Percentiles rank a stretch among this genome's conserved stretches.
These are phyloP conservation scores for Neonectria faginata DNA, from an alignment of 2,329 filamentous ascomycete genomes.

Conservation along the genomic window DNA sequence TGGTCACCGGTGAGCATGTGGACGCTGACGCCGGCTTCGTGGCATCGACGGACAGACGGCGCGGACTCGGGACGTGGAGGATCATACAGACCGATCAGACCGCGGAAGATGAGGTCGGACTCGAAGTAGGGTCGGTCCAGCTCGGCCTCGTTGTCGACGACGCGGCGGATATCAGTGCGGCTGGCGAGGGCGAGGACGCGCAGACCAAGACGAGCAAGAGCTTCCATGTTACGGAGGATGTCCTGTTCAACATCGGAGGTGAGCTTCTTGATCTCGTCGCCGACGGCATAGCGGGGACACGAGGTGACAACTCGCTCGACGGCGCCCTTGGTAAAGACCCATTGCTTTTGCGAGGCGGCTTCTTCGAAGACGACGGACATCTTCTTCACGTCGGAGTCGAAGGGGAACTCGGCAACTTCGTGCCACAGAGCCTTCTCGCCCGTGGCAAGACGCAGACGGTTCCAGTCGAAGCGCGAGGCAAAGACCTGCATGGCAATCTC, in stretches of 20 bases:
- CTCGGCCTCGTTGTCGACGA: constrained; percentile 53
- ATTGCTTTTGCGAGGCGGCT: constrained; percentile 53
- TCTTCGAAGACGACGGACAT: constrained; percentile 78
- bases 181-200: constrained; percentile 76
- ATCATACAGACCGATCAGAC: constrained; percentile 79
- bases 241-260: constrained; percentile 65
- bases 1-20: constrained; percentile 80
- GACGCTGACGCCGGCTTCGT: constrained; percentile 71
- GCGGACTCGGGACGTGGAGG: constrained; percentile 76
- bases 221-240: constrained; percentile 76
- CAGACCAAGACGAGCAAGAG: constrained; percentile 73
- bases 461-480: constrained; percentile 75
- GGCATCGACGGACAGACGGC: constrained; percentile 67
- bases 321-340: constrained; percentile 73
- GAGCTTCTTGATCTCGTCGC: constrained; percentile 58
- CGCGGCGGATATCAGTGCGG: constrained; percentile 54
- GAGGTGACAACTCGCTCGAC: constrained; percentile 76
- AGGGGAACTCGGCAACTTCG: constrained; percentile 76
- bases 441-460: constrained; percentile 63
- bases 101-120: constrained; percentile 71
- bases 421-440: constrained; percentile 65
- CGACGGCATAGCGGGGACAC: constrained; percentile 65
- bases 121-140: constrained; percentile 69
- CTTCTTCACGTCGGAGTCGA: constrained; percentile 80
- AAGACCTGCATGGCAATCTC: constrained; percentile 83